Conservation (phyloP, 1,284 basidiomycete species). For the Trametes versicolor region DNA sequence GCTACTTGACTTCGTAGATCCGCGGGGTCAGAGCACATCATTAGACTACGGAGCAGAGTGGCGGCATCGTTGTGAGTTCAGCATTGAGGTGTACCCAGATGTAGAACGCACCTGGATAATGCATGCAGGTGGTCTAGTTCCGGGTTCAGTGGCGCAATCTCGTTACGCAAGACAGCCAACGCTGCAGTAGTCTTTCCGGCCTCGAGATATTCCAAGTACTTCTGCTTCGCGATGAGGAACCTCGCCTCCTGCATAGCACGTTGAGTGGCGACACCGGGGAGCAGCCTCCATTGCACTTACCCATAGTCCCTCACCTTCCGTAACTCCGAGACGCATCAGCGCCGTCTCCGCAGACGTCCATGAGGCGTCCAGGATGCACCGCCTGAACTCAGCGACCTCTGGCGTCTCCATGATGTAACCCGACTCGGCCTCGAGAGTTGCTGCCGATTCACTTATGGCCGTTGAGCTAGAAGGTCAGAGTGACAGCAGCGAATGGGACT, state of each 20-base stretch:
- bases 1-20: slow-evolving; percentile 84
- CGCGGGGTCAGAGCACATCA: slow-evolving; percentile 89
- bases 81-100: neutral
- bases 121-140: slow-evolving; percentile 84
- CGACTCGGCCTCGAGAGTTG: slow-evolving; percentile 91
- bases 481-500: slow-evolving; percentile 50
- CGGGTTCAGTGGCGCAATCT: slow-evolving; percentile 83
- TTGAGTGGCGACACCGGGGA: slow-evolving; percentile 35
- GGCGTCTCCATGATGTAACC: slow-evolving; percentile 88
- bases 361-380: slow-evolving; percentile 82
- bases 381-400: slow-evolving; percentile 84
- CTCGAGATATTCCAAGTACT: slow-evolving; percentile 96
- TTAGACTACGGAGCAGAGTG: slow-evolving; percentile 60
- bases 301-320: slow-evolving; percentile 71
- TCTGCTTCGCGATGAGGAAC: slow-evolving; percentile 93
- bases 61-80: neutral
- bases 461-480: slow-evolving; percentile 24
- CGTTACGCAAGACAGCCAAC: slow-evolving; percentile 86
- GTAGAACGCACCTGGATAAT: slow-evolving; percentile 75
- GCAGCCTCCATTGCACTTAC: slow-evolving; percentile 50
- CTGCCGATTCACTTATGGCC: slow-evolving; percentile 80
- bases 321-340: slow-evolving; percentile 74
- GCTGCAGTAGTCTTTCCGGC: slow-evolving; percentile 84
- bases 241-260: slow-evolving; percentile 68
- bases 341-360: slow-evolving; percentile 87